These are phyloP conservation scores for Candolleomyces eurysporus DNA, from an alignment of 768 basidiomycete species.

Conservation along the genomic window DNA sequence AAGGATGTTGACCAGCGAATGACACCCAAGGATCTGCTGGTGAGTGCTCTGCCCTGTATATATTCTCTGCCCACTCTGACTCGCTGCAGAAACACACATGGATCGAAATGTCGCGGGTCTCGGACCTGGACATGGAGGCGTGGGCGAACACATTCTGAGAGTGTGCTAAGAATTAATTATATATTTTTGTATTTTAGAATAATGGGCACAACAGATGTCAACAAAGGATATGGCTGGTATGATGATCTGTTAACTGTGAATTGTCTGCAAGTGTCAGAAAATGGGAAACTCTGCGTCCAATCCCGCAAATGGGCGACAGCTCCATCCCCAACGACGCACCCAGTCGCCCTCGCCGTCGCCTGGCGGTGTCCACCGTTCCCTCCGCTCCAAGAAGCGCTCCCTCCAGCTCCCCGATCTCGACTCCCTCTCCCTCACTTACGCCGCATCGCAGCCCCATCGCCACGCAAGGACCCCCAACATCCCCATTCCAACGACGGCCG, in stretches of 20 bases:
- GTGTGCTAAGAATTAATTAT: background rate
- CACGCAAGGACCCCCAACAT: slow-evolving; percentile 35
- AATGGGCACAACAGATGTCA: background rate
- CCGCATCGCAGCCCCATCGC: slow-evolving; percentile 11
- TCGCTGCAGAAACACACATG: slow-evolving; percentile 64
- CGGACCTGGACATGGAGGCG: slow-evolving; percentile 68
- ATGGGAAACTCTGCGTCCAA: slow-evolving; percentile 22
- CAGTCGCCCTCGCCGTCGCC: slow-evolving; percentile 41
- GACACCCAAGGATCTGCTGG: slow-evolving; percentile 86
- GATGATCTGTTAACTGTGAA: background rate
- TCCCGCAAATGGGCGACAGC: slow-evolving; percentile 6
- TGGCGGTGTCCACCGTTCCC: slow-evolving; percentile 51
- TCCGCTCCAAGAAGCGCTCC: slow-evolving; percentile 67
- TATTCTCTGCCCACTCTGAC: background rate
- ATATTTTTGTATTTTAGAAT: background rate
- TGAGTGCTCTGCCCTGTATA: slow-evolving; percentile 33
- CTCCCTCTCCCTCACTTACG: slow-evolving; percentile 28
- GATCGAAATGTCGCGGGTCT: slow-evolving; percentile 62
- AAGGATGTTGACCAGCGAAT: slow-evolving; percentile 85
- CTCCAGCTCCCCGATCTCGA: slow-evolving; percentile 76
- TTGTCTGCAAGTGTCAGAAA: background rate
- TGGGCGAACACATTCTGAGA: slow-evolving; percentile 74
- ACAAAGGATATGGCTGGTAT: background rate
- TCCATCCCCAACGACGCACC: slow-evolving; percentile 12
- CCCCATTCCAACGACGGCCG: slow-evolving; percentile 33